These are phyloP conservation scores for Hypoxylon sp. DNA, from an alignment of 2,329 filamentous ascomycete genomes.

Conservation along the genomic window DNA sequence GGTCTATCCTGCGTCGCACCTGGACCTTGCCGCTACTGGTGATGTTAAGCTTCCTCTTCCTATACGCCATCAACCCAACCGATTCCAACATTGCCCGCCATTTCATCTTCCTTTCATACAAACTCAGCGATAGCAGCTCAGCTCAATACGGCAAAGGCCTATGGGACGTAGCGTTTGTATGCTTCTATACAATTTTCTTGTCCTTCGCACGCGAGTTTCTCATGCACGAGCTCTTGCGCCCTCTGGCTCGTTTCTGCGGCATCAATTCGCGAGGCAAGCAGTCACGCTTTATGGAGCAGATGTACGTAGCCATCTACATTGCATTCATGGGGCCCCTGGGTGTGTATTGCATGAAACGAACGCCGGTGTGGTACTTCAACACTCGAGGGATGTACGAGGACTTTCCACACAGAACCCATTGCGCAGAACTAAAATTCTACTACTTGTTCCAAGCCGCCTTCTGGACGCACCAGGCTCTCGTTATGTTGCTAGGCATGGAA, in stretches of 20 bases:
- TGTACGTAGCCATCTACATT: slow-evolving; percentile 80
- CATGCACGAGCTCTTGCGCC: slow-evolving; percentile 77
- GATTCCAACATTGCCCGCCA: slow-evolving; percentile 73
- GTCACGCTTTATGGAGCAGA: slow-evolving; percentile 80
- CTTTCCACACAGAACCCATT: slow-evolving; percentile 76
- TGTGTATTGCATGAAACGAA: slow-evolving; percentile 76
- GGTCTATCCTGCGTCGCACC: slow-evolving; percentile 39
- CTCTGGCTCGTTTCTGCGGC: slow-evolving; percentile 69
- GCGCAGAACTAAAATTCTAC: slow-evolving; percentile 77
- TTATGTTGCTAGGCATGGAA: slow-evolving; percentile 76
- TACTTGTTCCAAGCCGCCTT: slow-evolving; percentile 81
- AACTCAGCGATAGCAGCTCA: slow-evolving; percentile 60
- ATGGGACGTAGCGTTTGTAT: slow-evolving; percentile 76
- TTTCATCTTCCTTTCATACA: slow-evolving; percentile 79
- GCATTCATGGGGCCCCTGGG: slow-evolving; percentile 74
- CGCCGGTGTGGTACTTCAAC: slow-evolving; percentile 81
- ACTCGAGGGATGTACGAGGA: slow-evolving; percentile 77
- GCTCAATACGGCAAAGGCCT: slow-evolving; percentile 77
- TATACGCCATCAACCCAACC: slow-evolving; percentile 73
- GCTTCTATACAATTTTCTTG: slow-evolving; percentile 77
- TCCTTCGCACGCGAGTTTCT: slow-evolving; percentile 81
- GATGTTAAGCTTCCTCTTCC: slow-evolving; percentile 63
- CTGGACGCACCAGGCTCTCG: slow-evolving; percentile 80
- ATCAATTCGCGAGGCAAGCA: slow-evolving; percentile 74
- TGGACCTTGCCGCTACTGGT: slow-evolving; percentile 67